phyloP scores from a whole-genome alignment of 139 green algal species.

The Chlamydomonas schloesseri region DNA sequence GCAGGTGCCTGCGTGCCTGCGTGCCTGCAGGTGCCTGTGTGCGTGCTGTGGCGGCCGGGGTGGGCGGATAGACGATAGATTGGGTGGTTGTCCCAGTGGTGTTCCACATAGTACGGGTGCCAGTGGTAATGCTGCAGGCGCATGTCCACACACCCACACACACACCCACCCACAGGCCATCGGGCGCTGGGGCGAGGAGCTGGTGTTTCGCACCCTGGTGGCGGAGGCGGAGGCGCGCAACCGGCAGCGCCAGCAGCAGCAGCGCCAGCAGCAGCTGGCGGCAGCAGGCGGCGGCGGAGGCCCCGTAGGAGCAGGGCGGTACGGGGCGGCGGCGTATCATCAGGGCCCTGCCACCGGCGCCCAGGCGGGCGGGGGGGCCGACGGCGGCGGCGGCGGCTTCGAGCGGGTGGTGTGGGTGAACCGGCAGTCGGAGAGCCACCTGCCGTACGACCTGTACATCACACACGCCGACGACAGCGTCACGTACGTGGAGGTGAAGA shows the following conservation, averaged over 20 bases:
- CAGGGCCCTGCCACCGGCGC: no score
- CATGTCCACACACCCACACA: not conserved
- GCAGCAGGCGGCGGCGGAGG: not conserved
- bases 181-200: constrained; percentile 60
- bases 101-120: no score
- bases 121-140: no score
- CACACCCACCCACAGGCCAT: not conserved
- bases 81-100: no score
- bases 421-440: constrained; percentile 44
- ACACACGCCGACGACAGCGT: constrained; percentile 30
- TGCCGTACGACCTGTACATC: constrained; percentile 60
- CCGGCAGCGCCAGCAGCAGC: not conserved
- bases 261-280: not conserved
- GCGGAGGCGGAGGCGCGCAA: not conserved
- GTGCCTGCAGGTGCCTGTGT: no score
- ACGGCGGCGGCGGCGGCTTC: not conserved
- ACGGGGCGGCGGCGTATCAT: no score
- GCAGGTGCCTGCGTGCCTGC: no score
- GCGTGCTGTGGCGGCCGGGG: no score
- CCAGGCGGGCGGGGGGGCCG: not conserved
- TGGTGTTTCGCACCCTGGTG: constrained; percentile 44
- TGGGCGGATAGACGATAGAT: no score
- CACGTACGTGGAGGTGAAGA: constrained; percentile 52
- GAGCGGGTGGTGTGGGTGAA: constrained; percentile 61
- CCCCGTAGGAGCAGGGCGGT: not conserved